A percentile compares a stretch with the other conserved stretches of the same genome.
phyloP scores from a whole-genome alignment of 257 asterid species.

The Fraxinus quadrangulata region DNA sequence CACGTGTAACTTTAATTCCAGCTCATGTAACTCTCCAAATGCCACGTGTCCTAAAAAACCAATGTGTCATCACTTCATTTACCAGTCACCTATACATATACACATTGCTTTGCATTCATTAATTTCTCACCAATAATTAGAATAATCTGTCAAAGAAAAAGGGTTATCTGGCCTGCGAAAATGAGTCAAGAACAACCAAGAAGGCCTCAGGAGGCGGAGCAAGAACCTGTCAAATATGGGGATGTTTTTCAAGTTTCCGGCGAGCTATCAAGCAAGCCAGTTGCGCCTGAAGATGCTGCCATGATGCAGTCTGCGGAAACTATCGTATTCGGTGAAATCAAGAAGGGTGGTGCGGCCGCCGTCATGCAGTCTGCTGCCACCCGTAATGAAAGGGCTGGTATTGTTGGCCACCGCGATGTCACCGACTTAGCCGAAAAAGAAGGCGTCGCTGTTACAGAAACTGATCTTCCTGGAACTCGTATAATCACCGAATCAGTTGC shows the following conservation, averaged over 20 bases:
- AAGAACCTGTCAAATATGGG: conserved; percentile 55
- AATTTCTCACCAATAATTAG: background rate
- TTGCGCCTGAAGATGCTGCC: conserved; percentile 70
- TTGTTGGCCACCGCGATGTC: conserved; percentile 45
- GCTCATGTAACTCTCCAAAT: too few species aligned
- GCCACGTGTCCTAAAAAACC: background rate
- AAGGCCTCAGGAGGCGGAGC: conserved; percentile 33
- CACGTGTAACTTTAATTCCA: too few species aligned
- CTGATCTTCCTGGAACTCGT: conserved; percentile 50
- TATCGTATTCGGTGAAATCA: conserved; percentile 48
- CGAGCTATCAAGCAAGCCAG: conserved; percentile 48
- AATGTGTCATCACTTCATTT: conserved; percentile 4
- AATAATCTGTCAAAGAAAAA: background rate
- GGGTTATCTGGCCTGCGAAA: background rate
- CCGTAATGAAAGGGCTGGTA: conserved; percentile 52
- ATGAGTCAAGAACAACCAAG: conserved; percentile 63
- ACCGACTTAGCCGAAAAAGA: conserved; percentile 37
- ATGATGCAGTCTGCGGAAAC: conserved; percentile 73
- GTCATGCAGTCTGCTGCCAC: conserved; percentile 66
- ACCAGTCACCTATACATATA: background rate
- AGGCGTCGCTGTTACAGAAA: conserved; percentile 53
- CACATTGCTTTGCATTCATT: background rate
- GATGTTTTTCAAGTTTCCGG: conserved; percentile 61
- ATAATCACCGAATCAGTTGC: background rate
- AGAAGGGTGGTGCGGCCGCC: conserved; percentile 63